These are phyloP conservation scores for Dictyophora rubrovolvata DNA, from an alignment of 768 basidiomycete species.

Conservation along the genomic window DNA sequence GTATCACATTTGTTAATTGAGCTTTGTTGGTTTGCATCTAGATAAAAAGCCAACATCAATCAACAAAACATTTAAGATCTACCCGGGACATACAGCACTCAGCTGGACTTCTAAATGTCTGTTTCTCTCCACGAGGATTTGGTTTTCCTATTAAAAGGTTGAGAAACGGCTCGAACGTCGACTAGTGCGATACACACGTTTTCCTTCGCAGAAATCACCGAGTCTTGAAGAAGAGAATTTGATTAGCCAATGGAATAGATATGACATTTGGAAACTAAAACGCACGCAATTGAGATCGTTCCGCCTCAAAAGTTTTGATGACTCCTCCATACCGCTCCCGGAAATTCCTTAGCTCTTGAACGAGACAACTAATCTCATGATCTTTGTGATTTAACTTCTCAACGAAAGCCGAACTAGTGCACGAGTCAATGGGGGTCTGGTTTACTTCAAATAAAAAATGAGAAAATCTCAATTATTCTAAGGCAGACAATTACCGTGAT, in stretches of 20 bases:
- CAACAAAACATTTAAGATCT: not conserved
- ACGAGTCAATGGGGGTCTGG: too few relatives aligned
- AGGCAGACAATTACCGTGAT: too few relatives aligned
- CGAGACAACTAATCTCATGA: too few relatives aligned
- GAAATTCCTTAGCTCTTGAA: too few relatives aligned
- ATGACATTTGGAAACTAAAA: not conserved
- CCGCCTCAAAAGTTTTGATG: not conserved
- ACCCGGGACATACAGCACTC: not conserved
- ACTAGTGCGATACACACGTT: not conserved
- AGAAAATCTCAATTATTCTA: too few relatives aligned
- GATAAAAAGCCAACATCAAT: not conserved
- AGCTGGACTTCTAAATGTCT: not conserved
- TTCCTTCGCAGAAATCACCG: not conserved
- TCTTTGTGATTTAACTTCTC: too few relatives aligned
- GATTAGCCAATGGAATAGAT: not conserved
- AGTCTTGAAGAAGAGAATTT: not conserved
- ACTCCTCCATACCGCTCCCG: too few relatives aligned
- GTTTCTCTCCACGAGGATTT: not conserved
- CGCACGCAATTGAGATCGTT: not conserved
- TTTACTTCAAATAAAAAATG: too few relatives aligned
- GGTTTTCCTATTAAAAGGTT: not conserved
- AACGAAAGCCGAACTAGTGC: too few relatives aligned
- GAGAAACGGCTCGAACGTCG: not conserved
- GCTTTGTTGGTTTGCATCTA: too few relatives aligned
- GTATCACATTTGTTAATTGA: too few relatives aligned